Base-by-base conservation (phyloP, 768 basidiomycete species). In the Pholiota microspora region DNA sequence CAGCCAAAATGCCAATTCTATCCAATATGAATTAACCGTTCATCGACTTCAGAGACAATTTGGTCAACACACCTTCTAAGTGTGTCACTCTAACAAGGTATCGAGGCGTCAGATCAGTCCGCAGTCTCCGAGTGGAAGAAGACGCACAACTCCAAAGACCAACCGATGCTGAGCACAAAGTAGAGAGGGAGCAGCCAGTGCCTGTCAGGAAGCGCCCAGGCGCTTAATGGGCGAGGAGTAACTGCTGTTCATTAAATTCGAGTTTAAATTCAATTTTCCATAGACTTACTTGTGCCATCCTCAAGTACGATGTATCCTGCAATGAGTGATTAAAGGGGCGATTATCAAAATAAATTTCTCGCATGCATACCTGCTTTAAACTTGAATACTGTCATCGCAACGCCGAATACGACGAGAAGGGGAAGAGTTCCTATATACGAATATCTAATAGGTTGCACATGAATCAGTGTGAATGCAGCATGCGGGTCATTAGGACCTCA, bases 1-100 rank as follows among this genome's bases (percentile, higher is more conserved):
- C 25, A 92, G 64, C 91, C 91, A 93, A 63, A 92, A 92, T 0
- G 84, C 75, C 12, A 92, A 77, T 65, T 91, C 89, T 90, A 66
- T 10, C 45, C 5, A 53, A 18, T 46, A 40, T 10, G 25, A 27
- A 44, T 50, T 32, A 53, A 50, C 40, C 18, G 23, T 23, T 18
- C 38, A 10, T 53, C 32, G 34, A 29, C 8, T 21, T 34, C 29
- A 12, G 8, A 18, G 25, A 10, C 18, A 35, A 28, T 34, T 24
- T 25, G 31, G 38, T 18, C 4, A 15, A 49, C 61, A 51, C 60
- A 84, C 89, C 89, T 83, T 93, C 90, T 25, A 92, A 78, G 69
- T 92, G 90, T 1, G 91, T 90, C 32, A 89, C 77, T 12, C 89
- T 91, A 56, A 21, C 6, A 16, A n/a, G 16, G 21, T 21, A 42